Evolutionary conservation across 106 monocot species (phyloP).

Genomic region (Dendrobium huoshanense): DNA sequence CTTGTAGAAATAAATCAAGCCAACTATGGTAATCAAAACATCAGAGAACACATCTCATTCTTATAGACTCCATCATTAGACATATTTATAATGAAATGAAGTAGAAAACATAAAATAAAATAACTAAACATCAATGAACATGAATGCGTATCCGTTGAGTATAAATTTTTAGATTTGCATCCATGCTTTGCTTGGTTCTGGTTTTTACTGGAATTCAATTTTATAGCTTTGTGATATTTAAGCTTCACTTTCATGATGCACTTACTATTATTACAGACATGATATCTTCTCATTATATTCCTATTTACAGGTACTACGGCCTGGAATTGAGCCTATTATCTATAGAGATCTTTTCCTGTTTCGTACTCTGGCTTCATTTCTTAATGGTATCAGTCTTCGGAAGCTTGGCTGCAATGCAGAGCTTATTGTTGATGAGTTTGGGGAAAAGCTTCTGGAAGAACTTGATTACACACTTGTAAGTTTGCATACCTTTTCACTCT

Average conservation of each 20-base stretch:
- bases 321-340: slow-evolving; percentile 95
- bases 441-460: slow-evolving; percentile 96
- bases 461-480: slow-evolving; percentile 95
- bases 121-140: background rate
- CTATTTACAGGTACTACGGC: slow-evolving; percentile 70
- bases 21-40: background rate
- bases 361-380: slow-evolving; percentile 92
- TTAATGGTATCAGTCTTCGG: slow-evolving; percentile 93
- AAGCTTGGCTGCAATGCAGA: slow-evolving; percentile 99
- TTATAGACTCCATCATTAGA: background rate
- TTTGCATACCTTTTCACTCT: background rate
- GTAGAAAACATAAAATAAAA: background rate
- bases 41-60: background rate
- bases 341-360: slow-evolving; percentile 98
- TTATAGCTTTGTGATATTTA: background rate
- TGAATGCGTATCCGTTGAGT: background rate
- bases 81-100: background rate
- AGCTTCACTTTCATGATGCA: background rate
- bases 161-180: background rate
- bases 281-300: background rate
- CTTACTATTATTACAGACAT: background rate
- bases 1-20: background rate
- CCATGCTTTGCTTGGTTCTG: background rate
- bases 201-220: background rate
- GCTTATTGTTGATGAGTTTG: slow-evolving; percentile 99